Conservation (phyloP, 2,329 filamentous ascomycete genomes). For the Pseudocercospora vitis region DNA sequence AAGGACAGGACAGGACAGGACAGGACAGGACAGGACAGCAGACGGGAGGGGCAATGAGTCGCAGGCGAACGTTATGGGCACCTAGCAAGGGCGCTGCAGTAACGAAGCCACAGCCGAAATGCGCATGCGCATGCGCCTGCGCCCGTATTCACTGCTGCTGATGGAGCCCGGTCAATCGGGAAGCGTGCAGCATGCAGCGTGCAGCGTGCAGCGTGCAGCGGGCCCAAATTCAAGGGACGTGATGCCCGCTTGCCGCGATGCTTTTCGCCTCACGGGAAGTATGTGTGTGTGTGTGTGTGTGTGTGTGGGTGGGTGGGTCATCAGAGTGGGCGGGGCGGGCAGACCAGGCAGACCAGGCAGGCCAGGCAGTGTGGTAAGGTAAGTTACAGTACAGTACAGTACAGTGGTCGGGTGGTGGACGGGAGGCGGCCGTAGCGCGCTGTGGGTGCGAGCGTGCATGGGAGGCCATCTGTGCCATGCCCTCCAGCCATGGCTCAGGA, state of each 20-base stretch:
- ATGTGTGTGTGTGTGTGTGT: neutral
- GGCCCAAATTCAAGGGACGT: neutral
- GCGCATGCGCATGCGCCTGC: too few species aligned
- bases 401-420: neutral
- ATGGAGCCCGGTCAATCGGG: slow-evolving; percentile 16
- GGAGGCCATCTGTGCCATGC: neutral
- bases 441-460: slow-evolving; percentile 3
- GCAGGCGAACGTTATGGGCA: slow-evolving; percentile 13
- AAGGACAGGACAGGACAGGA: too few species aligned
- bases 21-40: neutral
- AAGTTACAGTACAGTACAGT: neutral
- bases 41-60: slow-evolving; percentile 10
- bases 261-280: slow-evolving; percentile 4
- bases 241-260: slow-evolving; percentile 1
- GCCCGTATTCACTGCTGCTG: too few species aligned
- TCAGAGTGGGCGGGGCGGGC: neutral
- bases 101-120: slow-evolving; percentile 19
- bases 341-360: too few species aligned
- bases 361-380: too few species aligned
- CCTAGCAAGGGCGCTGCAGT: slow-evolving; percentile 12
- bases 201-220: too few species aligned
- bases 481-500: neutral
- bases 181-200: slow-evolving; percentile 10
- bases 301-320: neutral
- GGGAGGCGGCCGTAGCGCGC: too few species aligned